Percentiles rank a stretch among this genome's conserved stretches.
These are phyloP conservation scores for Nicotiana rustica DNA, from an alignment of 305 asterid genomes.

Conservation along the genomic window DNA sequence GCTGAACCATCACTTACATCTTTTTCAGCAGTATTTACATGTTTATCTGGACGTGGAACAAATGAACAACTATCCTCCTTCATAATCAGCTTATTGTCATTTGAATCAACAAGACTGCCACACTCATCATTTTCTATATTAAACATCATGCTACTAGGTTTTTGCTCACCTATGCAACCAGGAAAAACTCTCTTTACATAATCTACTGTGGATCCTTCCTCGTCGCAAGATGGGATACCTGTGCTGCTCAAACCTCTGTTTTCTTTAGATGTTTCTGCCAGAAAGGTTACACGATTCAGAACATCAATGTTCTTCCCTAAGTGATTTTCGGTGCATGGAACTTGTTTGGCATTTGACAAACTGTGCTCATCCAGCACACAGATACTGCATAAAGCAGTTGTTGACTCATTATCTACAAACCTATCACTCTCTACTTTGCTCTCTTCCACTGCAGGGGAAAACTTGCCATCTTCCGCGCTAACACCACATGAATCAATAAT, in stretches of 20 bases:
- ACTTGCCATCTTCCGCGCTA: constrained; percentile 41
- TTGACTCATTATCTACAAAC: constrained; percentile 44
- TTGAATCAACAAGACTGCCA: constrained; percentile 43
- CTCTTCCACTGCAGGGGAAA: constrained; percentile 41
- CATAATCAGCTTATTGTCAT: constrained; percentile 40
- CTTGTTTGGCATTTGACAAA: constrained; percentile 42
- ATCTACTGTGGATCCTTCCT: constrained; percentile 40
- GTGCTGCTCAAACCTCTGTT: constrained; percentile 38
- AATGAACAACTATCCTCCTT: constrained; percentile 47
- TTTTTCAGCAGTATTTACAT: constrained; percentile 38
- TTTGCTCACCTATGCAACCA: constrained; percentile 40
- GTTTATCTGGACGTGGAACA: constrained; percentile 51
- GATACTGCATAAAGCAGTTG: constrained; percentile 46
- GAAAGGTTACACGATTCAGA: constrained; percentile 36
- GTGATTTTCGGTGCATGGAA: constrained; percentile 38
- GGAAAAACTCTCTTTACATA: constrained; percentile 34
- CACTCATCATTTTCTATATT: constrained; percentile 35
- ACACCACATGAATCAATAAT: constrained; percentile 46
- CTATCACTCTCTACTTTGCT: constrained; percentile 42
- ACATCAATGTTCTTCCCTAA: constrained; percentile 39
- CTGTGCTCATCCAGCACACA: constrained; percentile 45
- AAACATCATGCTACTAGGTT: constrained; percentile 44
- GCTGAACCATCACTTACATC: constrained; percentile 36
- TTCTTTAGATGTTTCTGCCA: constrained; percentile 36
- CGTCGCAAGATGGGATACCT: constrained; percentile 42